phyloP scores from a whole-genome alignment of 23 red algal species.

The Gracilaria domingensis region DNA sequence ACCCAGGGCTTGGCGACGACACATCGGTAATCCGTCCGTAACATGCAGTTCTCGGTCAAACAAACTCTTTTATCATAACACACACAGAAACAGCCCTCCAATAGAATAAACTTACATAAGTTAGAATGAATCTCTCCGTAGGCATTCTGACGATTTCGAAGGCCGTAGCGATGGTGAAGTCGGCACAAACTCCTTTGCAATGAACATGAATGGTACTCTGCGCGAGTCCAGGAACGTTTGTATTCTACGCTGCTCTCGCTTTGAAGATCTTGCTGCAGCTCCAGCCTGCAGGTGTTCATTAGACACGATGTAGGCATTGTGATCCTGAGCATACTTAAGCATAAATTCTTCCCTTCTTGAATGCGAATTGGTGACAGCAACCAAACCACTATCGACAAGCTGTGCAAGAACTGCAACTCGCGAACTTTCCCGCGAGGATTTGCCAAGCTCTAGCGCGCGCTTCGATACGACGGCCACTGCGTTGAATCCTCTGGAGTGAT shows the following conservation, averaged over 20 bases:
- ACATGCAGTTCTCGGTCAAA: too few species aligned
- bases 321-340: constrained; percentile 26
- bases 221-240: constrained; percentile 31
- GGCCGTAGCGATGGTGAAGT: constrained; percentile 13
- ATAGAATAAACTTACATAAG: background rate
- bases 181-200: constrained; percentile 43
- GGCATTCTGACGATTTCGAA: constrained; percentile 6
- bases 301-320: constrained; percentile 38
- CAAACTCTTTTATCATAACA: too few species aligned
- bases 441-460: background rate
- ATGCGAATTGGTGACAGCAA: background rate
- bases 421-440: constrained; percentile 13
- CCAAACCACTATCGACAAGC: constrained; percentile 11
- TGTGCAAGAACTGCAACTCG: constrained; percentile 3
- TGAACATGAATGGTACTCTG: constrained; percentile 32
- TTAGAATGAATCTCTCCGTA: constrained; percentile 4
- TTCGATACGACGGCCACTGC: constrained; percentile 41
- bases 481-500: constrained; percentile 9
- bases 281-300: constrained; percentile 21
- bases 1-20: too few species aligned
- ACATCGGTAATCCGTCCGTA: too few species aligned
- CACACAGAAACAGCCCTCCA: background rate
- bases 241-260: constrained; percentile 14
- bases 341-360: constrained; percentile 30
- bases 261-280: background rate